A percentile compares a stretch with the other conserved stretches of the same genome.
These are phyloP conservation scores for Cydonia oblonga DNA, from an alignment of 331 rosid genomes.

Conservation along the genomic window DNA sequence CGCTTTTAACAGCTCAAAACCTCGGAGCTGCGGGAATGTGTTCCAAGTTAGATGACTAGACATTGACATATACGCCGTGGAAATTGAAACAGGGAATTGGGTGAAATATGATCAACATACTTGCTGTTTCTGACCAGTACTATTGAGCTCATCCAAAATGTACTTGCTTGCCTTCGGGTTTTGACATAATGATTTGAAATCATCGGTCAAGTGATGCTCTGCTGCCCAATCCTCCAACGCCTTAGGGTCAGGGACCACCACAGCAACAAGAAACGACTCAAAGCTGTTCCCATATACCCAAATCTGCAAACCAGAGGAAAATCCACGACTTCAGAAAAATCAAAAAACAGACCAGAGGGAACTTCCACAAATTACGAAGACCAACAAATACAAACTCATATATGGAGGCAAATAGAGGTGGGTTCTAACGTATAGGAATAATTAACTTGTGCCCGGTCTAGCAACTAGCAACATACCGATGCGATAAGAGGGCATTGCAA, in stretches of 20 bases:
- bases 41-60: background rate
- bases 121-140: conserved; percentile 52
- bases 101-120: conserved; percentile 27
- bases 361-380: background rate
- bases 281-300: conserved; percentile 97
- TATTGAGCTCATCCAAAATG: conserved; percentile 73
- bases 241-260: conserved; percentile 61
- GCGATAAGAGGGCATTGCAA: conserved; percentile 61
- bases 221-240: conserved; percentile 74
- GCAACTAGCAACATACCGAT: conserved; percentile 42
- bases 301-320: conserved; percentile 32
- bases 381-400: background rate
- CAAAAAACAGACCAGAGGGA: background rate
- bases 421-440: background rate
- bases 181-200: conserved; percentile 58
- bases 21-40: conserved; percentile 51
- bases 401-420: background rate
- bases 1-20: conserved; percentile 72
- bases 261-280: conserved; percentile 85
- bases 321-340: background rate
- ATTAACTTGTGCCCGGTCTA: background rate
- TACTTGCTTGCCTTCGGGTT: conserved; percentile 57
- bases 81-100: background rate
- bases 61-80: background rate
- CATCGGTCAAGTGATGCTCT: conserved; percentile 34